Evolutionary conservation across 768 basidiomycete species (phyloP).

Genomic region (Favolaschia claudopus): DNA sequence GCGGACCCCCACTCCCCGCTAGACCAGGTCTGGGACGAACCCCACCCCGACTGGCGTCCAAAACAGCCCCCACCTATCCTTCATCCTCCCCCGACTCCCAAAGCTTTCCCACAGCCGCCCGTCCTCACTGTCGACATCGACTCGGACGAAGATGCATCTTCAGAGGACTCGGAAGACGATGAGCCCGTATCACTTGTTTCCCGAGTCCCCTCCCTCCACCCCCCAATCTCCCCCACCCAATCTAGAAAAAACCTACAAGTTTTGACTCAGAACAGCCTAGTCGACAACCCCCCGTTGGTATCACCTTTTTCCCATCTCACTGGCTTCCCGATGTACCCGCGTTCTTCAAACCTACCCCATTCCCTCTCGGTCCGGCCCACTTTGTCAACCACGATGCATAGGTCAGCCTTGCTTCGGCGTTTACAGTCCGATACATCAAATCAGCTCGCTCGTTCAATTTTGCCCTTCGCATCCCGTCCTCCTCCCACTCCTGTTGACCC

Average conservation of each 20-base stretch:
- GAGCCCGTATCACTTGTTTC: slow-evolving; percentile 25
- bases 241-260: slow-evolving; percentile 48
- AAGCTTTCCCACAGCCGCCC: slow-evolving; percentile 28
- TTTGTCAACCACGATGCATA: slow-evolving; percentile 56
- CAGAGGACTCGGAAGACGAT: slow-evolving; percentile 47
- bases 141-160: slow-evolving; percentile 39
- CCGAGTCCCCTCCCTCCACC: slow-evolving; percentile 21
- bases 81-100: slow-evolving; percentile 30
- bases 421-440: slow-evolving; percentile 40
- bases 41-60: slow-evolving; percentile 41
- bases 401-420: slow-evolving; percentile 55
- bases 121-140: slow-evolving; percentile 34
- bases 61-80: slow-evolving; percentile 29
- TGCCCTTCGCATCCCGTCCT: slow-evolving; percentile 27
- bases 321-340: slow-evolving; percentile 55
- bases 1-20: slow-evolving; percentile 28
- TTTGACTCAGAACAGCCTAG: slow-evolving; percentile 56
- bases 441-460: slow-evolving; percentile 19
- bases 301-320: slow-evolving; percentile 58
- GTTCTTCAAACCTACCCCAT: slow-evolving; percentile 56
- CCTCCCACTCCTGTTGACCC: slow-evolving; percentile 20
- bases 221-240: slow-evolving; percentile 33
- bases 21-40: slow-evolving; percentile 57
- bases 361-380: slow-evolving; percentile 46
- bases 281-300: slow-evolving; percentile 44